phyloP scores from a whole-genome alignment of 345 rosid species.

The Adansonia digitata region DNA sequence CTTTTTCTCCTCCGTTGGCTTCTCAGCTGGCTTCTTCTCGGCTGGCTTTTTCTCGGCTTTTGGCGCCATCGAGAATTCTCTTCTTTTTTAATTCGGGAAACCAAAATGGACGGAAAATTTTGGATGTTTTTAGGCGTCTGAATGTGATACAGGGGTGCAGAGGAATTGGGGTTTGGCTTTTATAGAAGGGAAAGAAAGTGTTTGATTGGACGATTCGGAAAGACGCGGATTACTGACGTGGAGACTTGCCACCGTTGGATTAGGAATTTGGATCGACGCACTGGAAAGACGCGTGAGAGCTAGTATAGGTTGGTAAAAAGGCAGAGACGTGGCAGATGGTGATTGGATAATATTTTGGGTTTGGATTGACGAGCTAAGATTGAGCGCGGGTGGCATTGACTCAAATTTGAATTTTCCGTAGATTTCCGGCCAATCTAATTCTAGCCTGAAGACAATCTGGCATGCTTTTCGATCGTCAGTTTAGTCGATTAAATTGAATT shows the following conservation, averaged over 20 bases:
- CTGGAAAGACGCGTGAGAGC: neutral
- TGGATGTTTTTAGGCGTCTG: neutral
- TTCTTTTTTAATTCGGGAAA: neutral
- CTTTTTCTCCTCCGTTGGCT: constrained; percentile 22
- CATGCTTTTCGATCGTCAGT: too few relatives aligned
- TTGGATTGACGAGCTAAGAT: neutral
- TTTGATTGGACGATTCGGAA: neutral
- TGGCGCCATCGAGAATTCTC: constrained; percentile 2
- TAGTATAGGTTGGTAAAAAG: neutral
- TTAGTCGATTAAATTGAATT: too few relatives aligned
- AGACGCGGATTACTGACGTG: neutral
- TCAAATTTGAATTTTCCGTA: neutral
- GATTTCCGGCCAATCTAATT: too few relatives aligned
- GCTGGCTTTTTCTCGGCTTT: constrained; percentile 41
- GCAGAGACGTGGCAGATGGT: neutral
- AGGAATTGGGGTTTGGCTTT: neutral
- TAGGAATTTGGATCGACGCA: neutral
- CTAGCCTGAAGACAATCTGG: too few relatives aligned
- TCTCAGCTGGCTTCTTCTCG: constrained; percentile 22
- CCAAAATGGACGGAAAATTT: neutral
- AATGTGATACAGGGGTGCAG: neutral
- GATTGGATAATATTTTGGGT: neutral
- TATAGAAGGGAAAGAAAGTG: neutral
- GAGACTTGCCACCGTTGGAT: neutral
- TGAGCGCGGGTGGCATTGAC: neutral